These are phyloP conservation scores for Torulaspora gathmanii DNA, from an alignment of 805 yeast species.

Conservation along the genomic window DNA sequence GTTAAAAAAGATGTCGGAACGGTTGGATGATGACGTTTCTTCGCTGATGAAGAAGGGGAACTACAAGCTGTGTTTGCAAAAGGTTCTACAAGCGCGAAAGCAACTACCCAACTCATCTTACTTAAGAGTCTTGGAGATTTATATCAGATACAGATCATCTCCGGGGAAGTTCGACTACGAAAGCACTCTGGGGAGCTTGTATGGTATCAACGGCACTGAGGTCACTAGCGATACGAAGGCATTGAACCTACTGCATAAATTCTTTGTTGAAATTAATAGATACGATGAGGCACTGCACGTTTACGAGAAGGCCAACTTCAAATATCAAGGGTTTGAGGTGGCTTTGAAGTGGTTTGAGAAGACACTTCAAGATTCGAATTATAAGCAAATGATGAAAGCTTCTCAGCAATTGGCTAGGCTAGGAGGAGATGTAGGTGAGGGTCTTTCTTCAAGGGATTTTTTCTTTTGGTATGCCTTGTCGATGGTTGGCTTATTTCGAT, in stretches of 20 bases:
- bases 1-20: slow-evolving; percentile 25
- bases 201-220: slow-evolving; percentile 21
- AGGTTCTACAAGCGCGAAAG: slow-evolving; percentile 39
- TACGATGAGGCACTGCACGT: slow-evolving; percentile 43
- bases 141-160: slow-evolving; percentile 30
- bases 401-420: slow-evolving; percentile 40
- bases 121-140: slow-evolving; percentile 38
- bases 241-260: slow-evolving; percentile 43
- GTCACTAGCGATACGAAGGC: slow-evolving; percentile 48
- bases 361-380: slow-evolving; percentile 45
- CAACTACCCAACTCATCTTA: slow-evolving; percentile 56
- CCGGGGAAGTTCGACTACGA: slow-evolving; percentile 34
- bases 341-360: slow-evolving; percentile 55
- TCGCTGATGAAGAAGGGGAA: slow-evolving; percentile 50
- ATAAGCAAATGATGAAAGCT: slow-evolving; percentile 50
- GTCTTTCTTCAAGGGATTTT: slow-evolving; percentile 32
- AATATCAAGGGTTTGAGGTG: slow-evolving; percentile 48
- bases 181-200: slow-evolving; percentile 26
- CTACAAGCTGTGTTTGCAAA: slow-evolving; percentile 47
- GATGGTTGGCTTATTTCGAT: slow-evolving; percentile 41
- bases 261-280: slow-evolving; percentile 40
- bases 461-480: slow-evolving; percentile 55
- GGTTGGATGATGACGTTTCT: slow-evolving; percentile 35
- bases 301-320: slow-evolving; percentile 55
- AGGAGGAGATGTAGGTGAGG: slow-evolving; percentile 32